Percentiles rank a stretch among this genome's conserved stretches.
Evolutionary conservation across 805 yeast genomes (phyloP).

Genomic region (Komagataella ulmi): DNA sequence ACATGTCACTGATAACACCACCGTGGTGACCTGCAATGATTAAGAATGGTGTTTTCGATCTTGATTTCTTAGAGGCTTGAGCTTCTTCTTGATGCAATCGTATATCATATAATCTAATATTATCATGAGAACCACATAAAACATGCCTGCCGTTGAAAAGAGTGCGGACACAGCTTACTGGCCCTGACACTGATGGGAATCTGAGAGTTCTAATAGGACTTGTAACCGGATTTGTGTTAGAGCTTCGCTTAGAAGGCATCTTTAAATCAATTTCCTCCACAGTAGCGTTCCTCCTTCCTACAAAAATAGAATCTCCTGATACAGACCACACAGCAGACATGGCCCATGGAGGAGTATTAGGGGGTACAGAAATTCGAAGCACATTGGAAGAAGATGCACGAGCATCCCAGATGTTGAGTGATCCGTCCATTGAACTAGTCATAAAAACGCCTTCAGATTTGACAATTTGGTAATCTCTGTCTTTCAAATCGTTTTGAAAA

Average conservation of each 20-base stretch:
- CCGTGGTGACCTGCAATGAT: constrained; percentile 97
- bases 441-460: constrained; percentile 39
- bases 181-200: constrained; percentile 83
- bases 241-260: constrained; percentile 29
- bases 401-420: constrained; percentile 70
- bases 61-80: constrained; percentile 13
- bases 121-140: constrained; percentile 83
- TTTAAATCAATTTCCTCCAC: constrained; percentile 66
- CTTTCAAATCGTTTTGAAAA: constrained; percentile 10
- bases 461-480: constrained; percentile 4
- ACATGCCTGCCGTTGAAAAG: constrained; percentile 73
- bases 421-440: constrained; percentile 77
- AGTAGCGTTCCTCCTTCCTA: constrained; percentile 81
- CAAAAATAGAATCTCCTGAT: constrained; percentile 67
- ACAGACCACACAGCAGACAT: constrained; percentile 79
- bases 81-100: constrained; percentile 24
- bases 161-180: constrained; percentile 69
- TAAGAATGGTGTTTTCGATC: constrained; percentile 57
- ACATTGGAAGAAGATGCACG: constrained; percentile 22
- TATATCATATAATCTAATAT: constrained; percentile 76
- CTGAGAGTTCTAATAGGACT: constrained; percentile 40
- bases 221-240: constrained; percentile 4
- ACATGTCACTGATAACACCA: constrained; percentile 64
- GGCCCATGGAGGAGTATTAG: constrained; percentile 87
- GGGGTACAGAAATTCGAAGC: constrained; percentile 28